These are phyloP conservation scores for Aureobasidium lini DNA, from an alignment of 2,329 filamentous ascomycete genomes.

Conservation along the genomic window DNA sequence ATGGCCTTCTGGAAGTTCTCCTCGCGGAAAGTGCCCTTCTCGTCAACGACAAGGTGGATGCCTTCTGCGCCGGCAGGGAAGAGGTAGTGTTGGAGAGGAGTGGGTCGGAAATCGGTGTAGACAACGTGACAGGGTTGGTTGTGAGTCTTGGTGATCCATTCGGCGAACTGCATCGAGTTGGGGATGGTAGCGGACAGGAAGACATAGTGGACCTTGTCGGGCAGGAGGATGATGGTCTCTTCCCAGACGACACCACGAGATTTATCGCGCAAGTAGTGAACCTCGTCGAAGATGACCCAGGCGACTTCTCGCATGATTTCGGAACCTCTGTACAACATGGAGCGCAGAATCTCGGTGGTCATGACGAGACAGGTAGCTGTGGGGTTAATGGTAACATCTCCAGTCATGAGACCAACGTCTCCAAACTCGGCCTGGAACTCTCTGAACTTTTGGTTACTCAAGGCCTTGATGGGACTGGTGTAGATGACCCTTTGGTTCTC, in stretches of 20 bases:
- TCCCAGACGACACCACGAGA: slow-evolving; percentile 95
- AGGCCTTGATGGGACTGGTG: slow-evolving; percentile 96
- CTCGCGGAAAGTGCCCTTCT: slow-evolving; percentile 92
- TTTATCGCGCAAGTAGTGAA: slow-evolving; percentile 97
- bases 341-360: slow-evolving; percentile 98
- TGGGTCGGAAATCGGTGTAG: slow-evolving; percentile 96
- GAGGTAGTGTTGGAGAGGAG: slow-evolving; percentile 94
- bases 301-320: slow-evolving; percentile 99
- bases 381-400: slow-evolving; percentile 98
- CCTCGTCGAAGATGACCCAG: slow-evolving; percentile 98
- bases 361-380: slow-evolving; percentile 97
- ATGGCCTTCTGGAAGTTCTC: slow-evolving; percentile 97
- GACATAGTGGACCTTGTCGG: slow-evolving; percentile 97
- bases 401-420: slow-evolving; percentile 96
- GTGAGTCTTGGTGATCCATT: slow-evolving; percentile 98
- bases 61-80: slow-evolving; percentile 89
- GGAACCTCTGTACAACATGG: slow-evolving; percentile 95
- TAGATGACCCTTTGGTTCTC: slow-evolving; percentile 98
- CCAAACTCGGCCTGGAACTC: slow-evolving; percentile 95
- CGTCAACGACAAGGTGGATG: slow-evolving; percentile 89
- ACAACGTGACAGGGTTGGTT: slow-evolving; percentile 97
- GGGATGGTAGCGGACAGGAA: slow-evolving; percentile 97
- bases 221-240: slow-evolving; percentile 94
- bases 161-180: slow-evolving; percentile 97
- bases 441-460: slow-evolving; percentile 98